phyloP scores from a whole-genome alignment of 805 yeast species.

The Gaillardinia entomophila region DNA sequence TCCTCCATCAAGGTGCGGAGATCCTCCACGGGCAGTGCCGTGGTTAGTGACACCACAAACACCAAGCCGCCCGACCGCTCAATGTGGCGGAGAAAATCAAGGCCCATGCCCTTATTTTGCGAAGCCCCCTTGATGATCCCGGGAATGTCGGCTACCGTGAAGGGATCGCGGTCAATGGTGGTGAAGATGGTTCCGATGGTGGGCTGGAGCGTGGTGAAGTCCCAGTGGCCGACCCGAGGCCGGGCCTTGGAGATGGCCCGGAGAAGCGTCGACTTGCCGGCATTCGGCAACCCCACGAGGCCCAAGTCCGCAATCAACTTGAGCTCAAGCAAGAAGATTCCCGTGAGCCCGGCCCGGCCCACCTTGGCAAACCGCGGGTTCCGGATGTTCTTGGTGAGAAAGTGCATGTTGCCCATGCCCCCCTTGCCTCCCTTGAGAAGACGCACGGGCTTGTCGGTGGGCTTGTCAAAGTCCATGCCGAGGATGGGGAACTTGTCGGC shows the following conservation, averaged over 20 bases:
- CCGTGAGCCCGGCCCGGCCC: slow-evolving; percentile 68
- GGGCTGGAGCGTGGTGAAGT: slow-evolving; percentile 90
- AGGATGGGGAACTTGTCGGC: slow-evolving; percentile 70
- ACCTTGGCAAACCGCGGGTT: slow-evolving; percentile 84
- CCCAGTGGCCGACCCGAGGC: slow-evolving; percentile 95
- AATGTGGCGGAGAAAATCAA: slow-evolving; percentile 85
- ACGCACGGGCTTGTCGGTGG: slow-evolving; percentile 61
- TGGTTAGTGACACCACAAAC: slow-evolving; percentile 77
- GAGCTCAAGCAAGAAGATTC: slow-evolving; percentile 71
- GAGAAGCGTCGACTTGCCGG: slow-evolving; percentile 88
- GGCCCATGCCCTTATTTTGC: slow-evolving; percentile 84
- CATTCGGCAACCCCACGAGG: slow-evolving; percentile 91
- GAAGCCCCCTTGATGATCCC: slow-evolving; percentile 90
- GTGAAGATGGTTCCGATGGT: slow-evolving; percentile 80
- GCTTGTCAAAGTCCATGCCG: slow-evolving; percentile 70
- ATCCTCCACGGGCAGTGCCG: slow-evolving; percentile 60
- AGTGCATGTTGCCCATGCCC: slow-evolving; percentile 96
- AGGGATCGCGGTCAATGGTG: slow-evolving; percentile 59
- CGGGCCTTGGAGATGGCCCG: slow-evolving; percentile 84
- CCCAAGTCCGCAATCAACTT: slow-evolving; percentile 91
- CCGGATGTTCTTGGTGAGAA: slow-evolving; percentile 73
- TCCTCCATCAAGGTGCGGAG: slow-evolving; percentile 60
- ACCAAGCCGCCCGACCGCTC: slow-evolving; percentile 89
- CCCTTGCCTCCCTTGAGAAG: slow-evolving; percentile 84
- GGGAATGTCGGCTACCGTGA: slow-evolving; percentile 96